Evolutionary conservation across 2,329 filamentous ascomycete species (phyloP), one percentile per base, ranked within the genome.

Genomic region (Aspergillus ustus): DNA sequence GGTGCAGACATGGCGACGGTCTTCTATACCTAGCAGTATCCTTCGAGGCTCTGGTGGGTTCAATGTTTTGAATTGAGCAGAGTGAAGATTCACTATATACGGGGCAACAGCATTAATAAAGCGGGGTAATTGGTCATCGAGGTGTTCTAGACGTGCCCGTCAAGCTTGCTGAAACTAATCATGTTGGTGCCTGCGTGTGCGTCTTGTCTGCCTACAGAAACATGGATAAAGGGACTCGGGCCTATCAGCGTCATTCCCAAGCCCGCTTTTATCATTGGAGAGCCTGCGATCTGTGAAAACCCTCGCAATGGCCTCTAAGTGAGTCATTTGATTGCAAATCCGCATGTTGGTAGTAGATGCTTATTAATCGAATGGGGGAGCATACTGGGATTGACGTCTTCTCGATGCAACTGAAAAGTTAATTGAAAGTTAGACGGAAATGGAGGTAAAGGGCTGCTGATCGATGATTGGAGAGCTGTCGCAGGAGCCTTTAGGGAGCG

Each of bases 1-100:
- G 68, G 59, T 4, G 67, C 51, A 55, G 69, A 55, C 72, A 75
- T 75, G 37, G 37, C 58, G 52, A 25, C 13, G 19, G 19, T 19
- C 2, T 22, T 43, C 8, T 7, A 52, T 37, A n/a, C n/a, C n/a
- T n/a, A n/a, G n/a, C n/a, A 37, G 29, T 54, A 22, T 29, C 31
- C 20, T 29, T 13, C 34, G 50, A 49, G 20, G 31, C 7, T 48
- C 9, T 8, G 13, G 28, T 57, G 31, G 17, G 20, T 29, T 9
- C 1, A 3, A 31, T 22, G 9, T 22, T 22, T 29, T 20, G 37
- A 5, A 29, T n/a, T 34, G 34, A 11, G 4, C 17, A 17, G 25
- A 19, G 5, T 31, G 43, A 20, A 31, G 17, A 37, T 11, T 37
- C 15, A 13, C 31, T 37, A 37, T 40, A 40, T 40, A 15, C 34